Base-by-base conservation (phyloP, 345 rosid species). In the Mallotus nudiflorus region DNA sequence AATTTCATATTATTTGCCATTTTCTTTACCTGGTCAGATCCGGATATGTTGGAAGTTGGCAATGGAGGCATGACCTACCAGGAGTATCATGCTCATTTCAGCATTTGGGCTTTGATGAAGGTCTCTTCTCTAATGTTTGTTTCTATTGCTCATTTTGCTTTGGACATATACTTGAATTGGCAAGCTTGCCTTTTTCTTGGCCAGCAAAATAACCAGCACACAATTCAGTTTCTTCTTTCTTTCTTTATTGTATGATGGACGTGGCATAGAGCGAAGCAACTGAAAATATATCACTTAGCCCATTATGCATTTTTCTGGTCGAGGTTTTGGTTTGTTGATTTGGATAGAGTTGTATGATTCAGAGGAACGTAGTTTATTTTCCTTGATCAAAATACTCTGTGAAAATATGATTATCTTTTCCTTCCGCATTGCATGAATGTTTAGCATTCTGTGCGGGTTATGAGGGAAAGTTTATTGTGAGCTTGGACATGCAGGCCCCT, bases 51-150 rank as follows among this genome's bases (percentile, higher is more conserved):
- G 80, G 99, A 95, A 84, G 98, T 95, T 72, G 99, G 99, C 10
- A 95, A 95, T 68, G 98, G 93, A 70, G 98, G 99, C 75, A 95
- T 95, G 99, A 89, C 81, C 63, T 85, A 78, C 77, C 82, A 80
- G 68, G 99, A 95, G 78, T 90, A 95, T 65, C 92, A 90, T 39
- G 85, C 96, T 62, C 99, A 95, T 79, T 95, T 92, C 70, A 90
- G 99, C 82, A 92, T 95, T 65, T 95, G 99, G 98, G 93, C 97
- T 80, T 77, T 95, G 88, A 88, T 92, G 92, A 95, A 95, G 96
- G 97, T 88, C 39, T 62, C 52, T 52, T 75, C 61, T 48, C 53
- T 51, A 3, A 40, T 54, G 55, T 33, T 24, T 29, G 25, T 51
- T 63, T 76, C 60, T 20, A 20, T 69, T 55, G 33, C 48, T 42